Evolutionary conservation across 2,329 filamentous ascomycete genomes (phyloP), one percentile per base, ranked within the genome.

Genomic region (Clarireedia homoeocarpa): DNA sequence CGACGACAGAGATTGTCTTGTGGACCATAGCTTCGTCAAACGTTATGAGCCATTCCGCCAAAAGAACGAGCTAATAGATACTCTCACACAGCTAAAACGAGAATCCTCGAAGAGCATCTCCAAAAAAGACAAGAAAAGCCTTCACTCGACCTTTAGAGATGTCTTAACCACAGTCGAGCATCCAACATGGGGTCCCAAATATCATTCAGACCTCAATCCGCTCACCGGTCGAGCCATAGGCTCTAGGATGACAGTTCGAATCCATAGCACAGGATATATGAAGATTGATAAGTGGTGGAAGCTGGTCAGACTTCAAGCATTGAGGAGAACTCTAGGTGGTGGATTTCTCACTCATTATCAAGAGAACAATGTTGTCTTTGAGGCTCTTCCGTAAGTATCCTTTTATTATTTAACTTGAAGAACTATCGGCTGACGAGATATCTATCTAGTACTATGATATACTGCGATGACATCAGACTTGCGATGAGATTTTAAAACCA

Each of bases 271-370:
- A 48, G 80, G 82, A 2, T 76, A 79, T 53, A 80, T 88, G 74
- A 77, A 74, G 51, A 82, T 89, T 51, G 84, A 89, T 69, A 78
- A 79, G 61, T 89, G 86, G 86, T 89, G 85, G 85, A 89, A 89
- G 70, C 73, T 87, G 63, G 75, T 82, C 62, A 75, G 84, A 30
- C 70, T 88, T 51, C 80, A 83, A 58, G 78, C 79, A 3, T 70
- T 89, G 53, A 77, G 82, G 65, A 71, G 84, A 40, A 72, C 84
- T 30, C 71, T 88, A 42, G 79, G 81, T 57, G 78, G 80, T 14
- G 83, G 83, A 0, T 84, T 86, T 61, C 69, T 82, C 47, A 75
- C 76, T 51, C 83, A 86, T 70, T 86, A 84, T 66, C 77, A 83
- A 65, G 73, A 76, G 46, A 86, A 86, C 64, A 74, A 78, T 58